phyloP scores from a whole-genome alignment of 2,329 filamentous ascomycete genomes.

The Neofusicoccum cordaticola region DNA sequence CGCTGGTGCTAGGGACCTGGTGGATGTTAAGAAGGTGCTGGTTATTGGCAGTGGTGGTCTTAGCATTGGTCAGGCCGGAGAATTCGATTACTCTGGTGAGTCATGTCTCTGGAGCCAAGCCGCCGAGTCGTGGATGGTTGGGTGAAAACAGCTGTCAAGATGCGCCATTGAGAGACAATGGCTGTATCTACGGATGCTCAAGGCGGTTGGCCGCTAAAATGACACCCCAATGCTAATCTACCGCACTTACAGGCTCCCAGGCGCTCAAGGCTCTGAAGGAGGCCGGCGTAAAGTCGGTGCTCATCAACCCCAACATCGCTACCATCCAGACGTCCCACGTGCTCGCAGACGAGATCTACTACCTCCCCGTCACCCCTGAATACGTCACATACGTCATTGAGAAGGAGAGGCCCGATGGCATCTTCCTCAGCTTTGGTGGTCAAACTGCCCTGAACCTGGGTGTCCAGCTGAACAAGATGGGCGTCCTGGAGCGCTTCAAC shows the following conservation, averaged over 20 bases:
- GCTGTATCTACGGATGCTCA: no score
- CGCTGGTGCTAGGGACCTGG: conserved; percentile 69
- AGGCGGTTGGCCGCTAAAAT: not conserved
- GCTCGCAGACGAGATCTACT: conserved; percentile 96
- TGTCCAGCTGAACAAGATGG: conserved; percentile 95
- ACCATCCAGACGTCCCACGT: conserved; percentile 97
- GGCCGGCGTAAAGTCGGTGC: conserved; percentile 83
- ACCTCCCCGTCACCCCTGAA: conserved; percentile 94
- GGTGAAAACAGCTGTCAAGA: not conserved
- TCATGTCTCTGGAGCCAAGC: conserved; percentile 23
- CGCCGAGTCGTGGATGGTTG: not conserved
- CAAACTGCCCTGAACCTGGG: conserved; percentile 96
- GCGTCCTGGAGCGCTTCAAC: conserved; percentile 90
- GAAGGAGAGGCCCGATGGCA: conserved; percentile 90
- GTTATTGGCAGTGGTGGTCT: conserved; percentile 95
- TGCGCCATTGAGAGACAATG: not conserved
- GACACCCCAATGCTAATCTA: not conserved
- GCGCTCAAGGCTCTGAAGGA: conserved; percentile 96
- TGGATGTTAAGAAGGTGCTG: conserved; percentile 94
- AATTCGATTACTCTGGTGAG: conserved; percentile 97
- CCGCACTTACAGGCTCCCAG: conserved; percentile 71
- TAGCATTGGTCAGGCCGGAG: conserved; percentile 94
- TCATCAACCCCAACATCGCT: conserved; percentile 97
- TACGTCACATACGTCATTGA: conserved; percentile 98
- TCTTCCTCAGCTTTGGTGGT: conserved; percentile 95